A percentile compares a stretch with the other conserved stretches of the same genome.
These are phyloP conservation scores for Mycena albidolilacea DNA, from an alignment of 768 basidiomycete genomes.

Conservation along the genomic window DNA sequence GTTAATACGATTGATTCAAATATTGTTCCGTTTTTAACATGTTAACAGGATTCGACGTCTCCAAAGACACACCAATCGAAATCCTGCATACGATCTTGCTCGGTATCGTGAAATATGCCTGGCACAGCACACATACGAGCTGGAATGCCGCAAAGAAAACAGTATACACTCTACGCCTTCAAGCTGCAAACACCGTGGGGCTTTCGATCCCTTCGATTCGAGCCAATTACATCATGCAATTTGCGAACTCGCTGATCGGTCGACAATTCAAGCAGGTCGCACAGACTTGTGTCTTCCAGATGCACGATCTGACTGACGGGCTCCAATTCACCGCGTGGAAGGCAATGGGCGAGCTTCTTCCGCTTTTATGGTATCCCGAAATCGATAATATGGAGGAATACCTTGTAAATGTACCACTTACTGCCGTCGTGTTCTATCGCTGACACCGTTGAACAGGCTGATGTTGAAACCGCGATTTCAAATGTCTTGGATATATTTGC, in stretches of 20 bases:
- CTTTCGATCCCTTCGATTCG: conserved; percentile 52
- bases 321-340: conserved; percentile 47
- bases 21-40: background rate
- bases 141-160: conserved; percentile 48
- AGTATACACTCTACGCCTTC: conserved; percentile 48
- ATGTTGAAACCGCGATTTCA: too few species aligned
- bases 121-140: conserved; percentile 50
- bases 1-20: background rate
- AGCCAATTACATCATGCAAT: conserved; percentile 60
- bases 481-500: too few species aligned
- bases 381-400: conserved; percentile 56
- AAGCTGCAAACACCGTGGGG: conserved; percentile 50
- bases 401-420: conserved; percentile 44
- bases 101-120: conserved; percentile 59
- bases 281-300: conserved; percentile 55
- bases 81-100: conserved; percentile 62
- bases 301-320: conserved; percentile 49
- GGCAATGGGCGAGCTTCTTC: conserved; percentile 51
- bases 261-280: conserved; percentile 57
- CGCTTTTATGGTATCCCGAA: conserved; percentile 58
- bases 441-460: background rate
- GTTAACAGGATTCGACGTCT: conserved; percentile 47
- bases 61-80: conserved; percentile 57
- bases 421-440: background rate
- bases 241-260: conserved; percentile 58